A percentile compares a stretch with the other conserved stretches of the same genome.
phyloP scores from a whole-genome alignment of 192 early-diverging fungal species.

The Powellomyces hirtus region DNA sequence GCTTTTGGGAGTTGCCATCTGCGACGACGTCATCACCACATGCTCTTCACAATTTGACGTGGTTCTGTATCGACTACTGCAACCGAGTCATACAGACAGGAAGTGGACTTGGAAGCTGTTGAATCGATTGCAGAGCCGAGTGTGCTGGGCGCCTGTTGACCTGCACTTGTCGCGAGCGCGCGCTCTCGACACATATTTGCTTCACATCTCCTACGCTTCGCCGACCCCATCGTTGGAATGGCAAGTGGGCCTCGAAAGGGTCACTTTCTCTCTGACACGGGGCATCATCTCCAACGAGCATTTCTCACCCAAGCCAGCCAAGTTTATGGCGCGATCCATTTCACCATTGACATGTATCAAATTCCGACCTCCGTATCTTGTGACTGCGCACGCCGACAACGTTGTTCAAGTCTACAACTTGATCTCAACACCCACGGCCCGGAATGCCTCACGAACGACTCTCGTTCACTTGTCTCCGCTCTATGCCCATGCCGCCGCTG shows the following conservation, averaged over 20 bases:
- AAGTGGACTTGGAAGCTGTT: not conserved
- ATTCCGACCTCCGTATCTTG: slow-evolving; percentile 42
- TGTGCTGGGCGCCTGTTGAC: slow-evolving; percentile 9
- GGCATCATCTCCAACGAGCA: not conserved
- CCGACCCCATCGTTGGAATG: not conserved
- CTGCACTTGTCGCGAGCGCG: not conserved
- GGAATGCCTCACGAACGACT: not conserved
- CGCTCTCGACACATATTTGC: not conserved
- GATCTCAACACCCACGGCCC: not conserved
- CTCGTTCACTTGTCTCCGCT: slow-evolving; percentile 40
- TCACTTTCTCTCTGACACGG: not conserved
- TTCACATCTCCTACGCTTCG: slow-evolving; percentile 12
- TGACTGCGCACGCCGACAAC: slow-evolving; percentile 49
- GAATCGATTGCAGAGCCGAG: not conserved
- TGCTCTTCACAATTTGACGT: slow-evolving; percentile 18
- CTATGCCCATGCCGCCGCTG: slow-evolving; percentile 46
- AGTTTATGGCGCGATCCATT: not conserved
- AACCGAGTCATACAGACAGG: not conserved
- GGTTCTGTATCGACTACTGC: not conserved
- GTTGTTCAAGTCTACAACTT: slow-evolving; percentile 43
- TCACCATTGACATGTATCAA: slow-evolving; percentile 7
- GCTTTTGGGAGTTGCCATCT: slow-evolving; percentile 1
- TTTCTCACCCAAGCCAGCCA: not conserved
- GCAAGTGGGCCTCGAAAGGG: slow-evolving; percentile 1
- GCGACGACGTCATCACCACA: not conserved